phyloP scores from a whole-genome alignment of 139 green algal genomes.

The Chlamydomonas applanata region DNA sequence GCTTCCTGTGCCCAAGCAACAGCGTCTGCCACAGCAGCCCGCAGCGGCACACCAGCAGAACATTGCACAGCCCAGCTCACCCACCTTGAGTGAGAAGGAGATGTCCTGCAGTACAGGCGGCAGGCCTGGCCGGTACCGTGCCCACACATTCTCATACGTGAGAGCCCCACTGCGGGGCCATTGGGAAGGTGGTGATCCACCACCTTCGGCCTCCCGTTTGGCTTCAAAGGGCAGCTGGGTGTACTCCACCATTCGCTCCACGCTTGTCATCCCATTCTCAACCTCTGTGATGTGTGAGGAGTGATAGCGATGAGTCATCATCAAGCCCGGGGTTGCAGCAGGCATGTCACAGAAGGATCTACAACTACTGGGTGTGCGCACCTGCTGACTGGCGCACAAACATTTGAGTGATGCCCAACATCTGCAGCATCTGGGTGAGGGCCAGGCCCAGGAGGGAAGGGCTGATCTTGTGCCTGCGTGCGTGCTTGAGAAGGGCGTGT shows the following conservation, averaged over 20 bases:
- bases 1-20: too few species aligned
- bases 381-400: constrained; percentile 60
- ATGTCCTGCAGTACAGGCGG: constrained; percentile 68
- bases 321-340: too few species aligned
- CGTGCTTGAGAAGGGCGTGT: too few species aligned
- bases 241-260: constrained; percentile 85
- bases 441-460: constrained; percentile 61
- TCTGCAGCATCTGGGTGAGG: constrained; percentile 69
- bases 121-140: constrained; percentile 69
- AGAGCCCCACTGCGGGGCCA: constrained; percentile 68
- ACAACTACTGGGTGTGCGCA: too few species aligned
- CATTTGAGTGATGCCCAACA: constrained; percentile 69
- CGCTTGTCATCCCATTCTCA: too few species aligned
- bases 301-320: too few species aligned
- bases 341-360: too few species aligned
- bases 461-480: neutral
- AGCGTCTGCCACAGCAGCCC: too few species aligned
- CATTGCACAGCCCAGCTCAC: too few species aligned
- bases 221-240: constrained; percentile 66
- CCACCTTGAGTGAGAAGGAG: constrained; percentile 51
- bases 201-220: constrained; percentile 13
- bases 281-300: too few species aligned
- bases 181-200: constrained; percentile 8
- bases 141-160: constrained; percentile 49
- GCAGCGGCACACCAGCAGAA: too few species aligned